Conservation (phyloP, 2,329 filamentous ascomycete genomes). For the Zelopaecilomyces penicillatus region DNA sequence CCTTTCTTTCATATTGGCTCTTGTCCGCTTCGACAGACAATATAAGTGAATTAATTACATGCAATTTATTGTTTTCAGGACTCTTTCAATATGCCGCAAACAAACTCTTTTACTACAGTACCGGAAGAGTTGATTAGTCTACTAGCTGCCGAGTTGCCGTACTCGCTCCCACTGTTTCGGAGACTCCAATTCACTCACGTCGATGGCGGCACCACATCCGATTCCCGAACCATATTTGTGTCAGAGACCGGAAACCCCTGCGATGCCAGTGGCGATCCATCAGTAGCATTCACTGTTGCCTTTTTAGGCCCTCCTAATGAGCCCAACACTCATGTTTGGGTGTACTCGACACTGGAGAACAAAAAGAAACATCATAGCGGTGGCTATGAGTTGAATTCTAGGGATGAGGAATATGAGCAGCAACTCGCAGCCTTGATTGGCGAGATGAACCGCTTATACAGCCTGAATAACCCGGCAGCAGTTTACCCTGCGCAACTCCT, state of each 20-base stretch:
- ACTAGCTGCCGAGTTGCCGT: conserved; percentile 44
- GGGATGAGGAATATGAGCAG: conserved; percentile 17
- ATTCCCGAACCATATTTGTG: conserved; percentile 34
- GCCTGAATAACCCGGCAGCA: conserved; percentile 12
- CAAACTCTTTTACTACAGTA: conserved; percentile 18
- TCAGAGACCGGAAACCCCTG: conserved; percentile 10
- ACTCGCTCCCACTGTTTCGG: conserved; percentile 53
- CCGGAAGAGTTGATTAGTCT: conserved; percentile 34
- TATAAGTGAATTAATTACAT: no score
- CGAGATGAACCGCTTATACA: conserved; percentile 20
- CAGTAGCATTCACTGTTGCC: conserved; percentile 40
- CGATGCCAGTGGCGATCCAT: neutral
- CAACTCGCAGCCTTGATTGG: conserved; percentile 26
- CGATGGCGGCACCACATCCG: conserved; percentile 31
- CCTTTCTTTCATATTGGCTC: no score
- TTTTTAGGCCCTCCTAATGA: conserved; percentile 53
- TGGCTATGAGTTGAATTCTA: neutral
- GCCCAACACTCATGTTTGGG: conserved; percentile 57
- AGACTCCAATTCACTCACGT: conserved; percentile 50
- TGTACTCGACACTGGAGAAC: conserved; percentile 48
- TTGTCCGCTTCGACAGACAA: no score
- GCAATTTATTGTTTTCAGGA: no score
- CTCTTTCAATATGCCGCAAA: neutral
- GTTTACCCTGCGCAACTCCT: conserved; percentile 24
- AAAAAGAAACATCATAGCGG: neutral